Percentiles rank a stretch among this genome's conserved stretches.
phyloP scores from a whole-genome alignment of 345 rosid genomes.

The Brassica cretica region DNA sequence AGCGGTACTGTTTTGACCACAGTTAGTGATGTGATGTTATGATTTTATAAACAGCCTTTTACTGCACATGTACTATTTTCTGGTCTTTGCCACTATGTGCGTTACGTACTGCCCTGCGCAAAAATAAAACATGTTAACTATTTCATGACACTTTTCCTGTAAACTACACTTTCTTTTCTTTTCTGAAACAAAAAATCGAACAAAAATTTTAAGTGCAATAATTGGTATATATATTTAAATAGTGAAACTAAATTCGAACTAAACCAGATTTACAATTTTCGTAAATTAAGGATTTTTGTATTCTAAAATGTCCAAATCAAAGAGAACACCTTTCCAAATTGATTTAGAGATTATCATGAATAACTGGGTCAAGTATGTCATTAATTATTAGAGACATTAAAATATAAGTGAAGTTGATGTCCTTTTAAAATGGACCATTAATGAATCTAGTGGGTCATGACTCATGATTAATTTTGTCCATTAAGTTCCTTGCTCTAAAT shows the following conservation, averaged over 20 bases:
- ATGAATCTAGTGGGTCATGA: slow-evolving; percentile 39
- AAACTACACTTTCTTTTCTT: neutral
- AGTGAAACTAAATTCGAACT: neutral
- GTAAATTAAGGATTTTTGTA: neutral
- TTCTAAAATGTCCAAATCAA: neutral
- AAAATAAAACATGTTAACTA: neutral
- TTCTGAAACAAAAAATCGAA: neutral
- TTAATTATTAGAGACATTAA: slow-evolving; percentile 20
- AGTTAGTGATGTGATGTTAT: slow-evolving; percentile 39
- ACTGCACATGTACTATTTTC: slow-evolving; percentile 35
- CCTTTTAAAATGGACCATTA: slow-evolving; percentile 32
- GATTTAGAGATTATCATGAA: neutral
- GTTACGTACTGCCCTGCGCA: slow-evolving; percentile 11
- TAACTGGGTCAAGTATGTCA: slow-evolving; percentile 2
- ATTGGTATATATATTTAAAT: neutral
- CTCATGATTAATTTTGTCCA: slow-evolving; percentile 34
- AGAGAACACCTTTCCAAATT: neutral
- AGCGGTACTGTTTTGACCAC: slow-evolving; percentile 33
- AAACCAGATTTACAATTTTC: neutral
- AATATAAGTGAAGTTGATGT: slow-evolving; percentile 22
- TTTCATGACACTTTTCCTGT: neutral
- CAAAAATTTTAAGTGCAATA: neutral
- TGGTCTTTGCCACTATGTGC: slow-evolving; percentile 34
- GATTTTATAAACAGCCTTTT: slow-evolving; percentile 36
- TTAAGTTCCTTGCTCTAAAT: slow-evolving; percentile 30